phyloP scores from a whole-genome alignment of 2,329 filamentous ascomycete species.

The Nigrograna mackinnonii region DNA sequence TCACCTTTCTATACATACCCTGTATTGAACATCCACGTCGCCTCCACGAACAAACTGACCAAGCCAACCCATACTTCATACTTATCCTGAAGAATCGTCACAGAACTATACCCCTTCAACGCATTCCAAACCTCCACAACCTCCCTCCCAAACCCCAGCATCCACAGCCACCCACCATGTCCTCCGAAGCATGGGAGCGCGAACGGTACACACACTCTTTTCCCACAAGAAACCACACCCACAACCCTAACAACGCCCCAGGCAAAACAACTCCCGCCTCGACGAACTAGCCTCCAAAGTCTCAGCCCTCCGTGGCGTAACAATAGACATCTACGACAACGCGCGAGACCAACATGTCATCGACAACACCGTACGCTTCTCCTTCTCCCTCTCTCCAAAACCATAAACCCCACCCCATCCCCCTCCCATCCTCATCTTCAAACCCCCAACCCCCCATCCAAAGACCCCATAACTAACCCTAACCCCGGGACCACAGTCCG shows the following conservation, averaged over 20 bases:
- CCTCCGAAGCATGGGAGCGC: constrained; percentile 61
- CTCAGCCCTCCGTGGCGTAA: constrained; percentile 87
- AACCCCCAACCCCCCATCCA: not conserved
- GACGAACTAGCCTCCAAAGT: constrained; percentile 91
- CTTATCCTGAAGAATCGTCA: too few species aligned
- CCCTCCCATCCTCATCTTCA: not conserved
- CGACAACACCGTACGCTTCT: constrained; percentile 73
- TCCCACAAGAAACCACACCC: constrained; percentile 1
- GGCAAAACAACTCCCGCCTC: constrained; percentile 93
- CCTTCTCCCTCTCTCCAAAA: constrained; percentile 2
- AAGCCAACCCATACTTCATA: too few species aligned
- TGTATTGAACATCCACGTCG: too few species aligned
- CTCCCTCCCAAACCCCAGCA: not conserved
- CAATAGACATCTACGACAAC: constrained; percentile 97
- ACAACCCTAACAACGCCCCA: constrained; percentile 30
- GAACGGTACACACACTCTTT: constrained; percentile 56
- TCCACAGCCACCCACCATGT: constrained; percentile 45
- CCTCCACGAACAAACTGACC: too few species aligned
- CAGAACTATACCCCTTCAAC: not conserved
- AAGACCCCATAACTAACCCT: not conserved
- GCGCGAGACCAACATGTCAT: constrained; percentile 86
- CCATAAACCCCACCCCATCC: not conserved
- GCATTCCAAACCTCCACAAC: not conserved
- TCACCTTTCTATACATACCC: too few species aligned
- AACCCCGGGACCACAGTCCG: constrained; percentile 69